phyloP scores from a whole-genome alignment of 441 rosid species.

The Erodium moschatum region DNA sequence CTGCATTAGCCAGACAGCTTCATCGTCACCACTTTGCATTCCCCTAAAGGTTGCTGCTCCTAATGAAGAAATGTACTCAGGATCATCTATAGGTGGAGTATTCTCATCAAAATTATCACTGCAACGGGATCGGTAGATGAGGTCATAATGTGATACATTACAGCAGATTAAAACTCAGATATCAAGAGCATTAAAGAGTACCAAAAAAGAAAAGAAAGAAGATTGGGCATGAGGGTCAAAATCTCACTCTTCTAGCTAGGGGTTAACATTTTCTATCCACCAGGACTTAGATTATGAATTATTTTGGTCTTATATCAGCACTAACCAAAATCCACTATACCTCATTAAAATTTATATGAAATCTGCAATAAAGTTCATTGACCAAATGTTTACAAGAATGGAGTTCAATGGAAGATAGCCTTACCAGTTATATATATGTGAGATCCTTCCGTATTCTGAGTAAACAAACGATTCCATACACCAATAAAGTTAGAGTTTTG shows the following conservation, averaged over 20 bases:
- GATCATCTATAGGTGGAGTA: conserved; percentile 67
- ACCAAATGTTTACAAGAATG: conserved; percentile 2
- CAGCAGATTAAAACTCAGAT: background rate
- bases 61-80: conserved; percentile 56
- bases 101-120: conserved; percentile 80
- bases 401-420: conserved; percentile 11
- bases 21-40: conserved; percentile 55
- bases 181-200: background rate
- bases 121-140: conserved; percentile 22
- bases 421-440: conserved; percentile 69
- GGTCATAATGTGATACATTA: conserved; percentile 11
- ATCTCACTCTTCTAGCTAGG: background rate
- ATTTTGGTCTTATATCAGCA: background rate
- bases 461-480: conserved; percentile 19
- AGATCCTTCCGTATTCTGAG: conserved; percentile 58
- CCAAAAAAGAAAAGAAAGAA: background rate
- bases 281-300: background rate
- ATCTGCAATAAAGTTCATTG: conserved; percentile 6
- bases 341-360: background rate
- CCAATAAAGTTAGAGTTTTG: conserved; percentile 11
- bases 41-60: conserved; percentile 62
- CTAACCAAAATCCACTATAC: background rate
- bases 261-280: background rate
- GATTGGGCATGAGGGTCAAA: background rate
- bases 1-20: conserved; percentile 80